Evolutionary conservation across 352 stramenopile genomes (phyloP).

Genomic region (Globisporangium viniferum): DNA sequence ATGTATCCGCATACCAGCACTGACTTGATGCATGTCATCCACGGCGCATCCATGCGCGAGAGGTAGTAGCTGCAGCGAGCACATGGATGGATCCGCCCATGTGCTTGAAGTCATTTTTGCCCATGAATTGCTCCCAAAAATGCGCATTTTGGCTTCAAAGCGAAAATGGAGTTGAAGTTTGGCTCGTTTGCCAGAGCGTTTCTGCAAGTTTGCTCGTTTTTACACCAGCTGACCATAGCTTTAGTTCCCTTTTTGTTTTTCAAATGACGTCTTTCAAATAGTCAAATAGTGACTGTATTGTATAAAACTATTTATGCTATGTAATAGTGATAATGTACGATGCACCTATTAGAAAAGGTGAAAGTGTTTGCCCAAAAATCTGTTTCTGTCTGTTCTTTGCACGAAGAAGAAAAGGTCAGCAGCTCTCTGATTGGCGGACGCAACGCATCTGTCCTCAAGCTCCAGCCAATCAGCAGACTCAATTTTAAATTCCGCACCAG

Average conservation of each 20-base stretch:
- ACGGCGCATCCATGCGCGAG: too few relatives aligned
- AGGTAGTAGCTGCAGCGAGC: too few relatives aligned
- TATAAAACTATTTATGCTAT: too few relatives aligned
- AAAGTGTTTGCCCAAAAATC: neutral
- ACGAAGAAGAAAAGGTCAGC: neutral
- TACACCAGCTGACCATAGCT: neutral
- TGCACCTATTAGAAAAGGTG: neutral
- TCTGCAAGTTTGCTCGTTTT: slow-evolving; percentile 3
- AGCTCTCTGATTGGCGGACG: neutral
- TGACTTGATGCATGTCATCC: neutral
- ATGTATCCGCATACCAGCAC: neutral
- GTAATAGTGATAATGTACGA: too few relatives aligned
- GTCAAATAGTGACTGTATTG: too few relatives aligned
- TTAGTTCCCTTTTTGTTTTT: too few relatives aligned
- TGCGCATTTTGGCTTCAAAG: neutral
- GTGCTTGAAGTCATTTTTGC: neutral
- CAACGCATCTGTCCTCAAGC: neutral
- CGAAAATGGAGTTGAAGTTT: slow-evolving; percentile 2
- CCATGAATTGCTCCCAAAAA: neutral
- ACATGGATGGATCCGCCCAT: neutral
- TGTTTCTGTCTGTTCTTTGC: slow-evolving; percentile 8
- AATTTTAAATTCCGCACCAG: neutral
- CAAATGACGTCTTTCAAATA: too few relatives aligned
- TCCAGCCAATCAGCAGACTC: neutral
- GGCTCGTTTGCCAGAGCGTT: neutral